phyloP scores from a whole-genome alignment of 345 rosid species.

The Rhizophora mangle region DNA sequence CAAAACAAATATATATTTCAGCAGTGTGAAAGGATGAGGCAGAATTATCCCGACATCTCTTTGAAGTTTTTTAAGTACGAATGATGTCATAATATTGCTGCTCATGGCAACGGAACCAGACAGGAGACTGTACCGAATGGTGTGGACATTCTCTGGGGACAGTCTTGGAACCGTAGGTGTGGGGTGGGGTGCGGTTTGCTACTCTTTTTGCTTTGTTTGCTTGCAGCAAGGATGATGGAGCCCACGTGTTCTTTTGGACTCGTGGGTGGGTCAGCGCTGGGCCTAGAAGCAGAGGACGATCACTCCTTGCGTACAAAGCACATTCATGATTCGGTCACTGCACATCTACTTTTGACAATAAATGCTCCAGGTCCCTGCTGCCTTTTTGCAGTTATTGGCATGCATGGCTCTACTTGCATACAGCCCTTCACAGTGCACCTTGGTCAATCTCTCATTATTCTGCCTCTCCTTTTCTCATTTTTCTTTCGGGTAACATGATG shows the following conservation, averaged over 20 bases:
- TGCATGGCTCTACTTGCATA: no score
- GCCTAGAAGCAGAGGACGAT: conserved; percentile 13
- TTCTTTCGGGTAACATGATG: not conserved
- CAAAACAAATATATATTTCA: no score
- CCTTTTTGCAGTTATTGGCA: not conserved
- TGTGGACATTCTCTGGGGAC: conserved; percentile 23
- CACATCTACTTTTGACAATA: conserved; percentile 33
- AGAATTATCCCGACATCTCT: no score
- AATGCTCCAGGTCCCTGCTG: conserved; percentile 12
- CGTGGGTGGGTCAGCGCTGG: conserved; percentile 1
- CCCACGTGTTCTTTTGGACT: conserved; percentile 7
- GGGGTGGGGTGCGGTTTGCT: not conserved
- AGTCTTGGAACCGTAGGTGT: not conserved
- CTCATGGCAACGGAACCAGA: conserved; percentile 9
- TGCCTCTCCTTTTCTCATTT: not conserved
- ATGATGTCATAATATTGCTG: not conserved
- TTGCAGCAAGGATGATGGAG: conserved; percentile 1
- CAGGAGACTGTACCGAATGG: conserved; percentile 4
- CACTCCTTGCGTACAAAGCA: conserved; percentile 14
- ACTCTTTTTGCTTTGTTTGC: not conserved
- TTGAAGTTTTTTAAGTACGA: no score
- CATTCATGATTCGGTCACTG: conserved; percentile 39
- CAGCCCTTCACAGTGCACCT: not conserved
- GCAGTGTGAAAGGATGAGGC: no score
- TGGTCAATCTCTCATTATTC: not conserved